A percentile compares a stretch with the other conserved stretches of the same genome.
Evolutionary conservation across 257 asterid genomes (phyloP).

Genomic region (Ocimum tenuiflorum): DNA sequence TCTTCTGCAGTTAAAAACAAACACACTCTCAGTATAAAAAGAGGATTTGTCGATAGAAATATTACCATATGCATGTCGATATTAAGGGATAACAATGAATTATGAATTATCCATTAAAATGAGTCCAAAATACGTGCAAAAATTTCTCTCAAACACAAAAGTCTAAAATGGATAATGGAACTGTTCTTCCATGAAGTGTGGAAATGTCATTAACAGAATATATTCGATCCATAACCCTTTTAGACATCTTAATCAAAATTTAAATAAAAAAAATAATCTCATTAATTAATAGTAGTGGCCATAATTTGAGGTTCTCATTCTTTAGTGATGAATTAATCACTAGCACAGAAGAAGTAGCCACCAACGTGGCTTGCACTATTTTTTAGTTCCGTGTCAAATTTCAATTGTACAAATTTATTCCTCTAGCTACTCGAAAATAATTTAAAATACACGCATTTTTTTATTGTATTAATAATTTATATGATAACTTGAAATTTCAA

Average conservation of each 20-base stretch:
- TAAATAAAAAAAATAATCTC: slow-evolving; percentile 8
- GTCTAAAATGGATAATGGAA: not conserved
- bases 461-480: not conserved
- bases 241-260: slow-evolving; percentile 13
- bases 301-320: slow-evolving; percentile 21
- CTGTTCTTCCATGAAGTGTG: slow-evolving; percentile 36
- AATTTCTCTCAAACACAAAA: too few species aligned
- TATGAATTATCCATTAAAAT: too few species aligned
- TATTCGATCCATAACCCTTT: slow-evolving; percentile 2
- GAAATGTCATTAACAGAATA: slow-evolving; percentile 31
- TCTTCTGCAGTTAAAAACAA: too few species aligned
- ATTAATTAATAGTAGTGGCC: slow-evolving; percentile 22
- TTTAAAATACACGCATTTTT: not conserved
- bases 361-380: slow-evolving; percentile 29
- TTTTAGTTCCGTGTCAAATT: slow-evolving; percentile 20
- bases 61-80: too few species aligned
- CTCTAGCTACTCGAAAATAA: slow-evolving; percentile 5
- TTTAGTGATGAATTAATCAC: not conserved
- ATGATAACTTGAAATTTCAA: slow-evolving; percentile 1
- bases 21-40: too few species aligned
- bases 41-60: too few species aligned
- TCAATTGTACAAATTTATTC: slow-evolving; percentile 16
- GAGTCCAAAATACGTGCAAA: too few species aligned
- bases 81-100: too few species aligned
- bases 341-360: slow-evolving; percentile 1